Conservation (phyloP, 176 grass and related monocot genomes). For the Carex kokanica region DNA sequence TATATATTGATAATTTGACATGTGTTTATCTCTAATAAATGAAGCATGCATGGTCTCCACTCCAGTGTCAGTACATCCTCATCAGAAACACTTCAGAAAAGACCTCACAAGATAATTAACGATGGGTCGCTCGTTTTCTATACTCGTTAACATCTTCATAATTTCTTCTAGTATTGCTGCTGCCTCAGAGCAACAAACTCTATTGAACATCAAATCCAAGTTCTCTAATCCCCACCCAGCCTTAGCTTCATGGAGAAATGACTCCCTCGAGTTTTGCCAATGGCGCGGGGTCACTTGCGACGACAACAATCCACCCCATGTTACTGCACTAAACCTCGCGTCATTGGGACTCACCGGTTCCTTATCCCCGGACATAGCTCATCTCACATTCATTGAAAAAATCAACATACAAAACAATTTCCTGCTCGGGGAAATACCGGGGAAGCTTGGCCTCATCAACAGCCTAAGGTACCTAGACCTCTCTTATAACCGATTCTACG, state of each 20-base stretch:
- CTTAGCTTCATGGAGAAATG: slow-evolving; percentile 18
- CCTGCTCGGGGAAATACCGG: slow-evolving; percentile 23
- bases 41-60: not conserved
- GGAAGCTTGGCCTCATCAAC: slow-evolving; percentile 5
- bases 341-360: not conserved
- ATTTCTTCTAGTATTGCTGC: not conserved
- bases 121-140: not conserved
- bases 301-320: not conserved
- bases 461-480: slow-evolving; percentile 20
- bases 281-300: slow-evolving; percentile 32
- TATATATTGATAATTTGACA: too few relatives aligned
- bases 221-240: not conserved
- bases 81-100: not conserved
- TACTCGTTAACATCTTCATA: not conserved
- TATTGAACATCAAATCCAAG: slow-evolving; percentile 29
- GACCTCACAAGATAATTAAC: not conserved
- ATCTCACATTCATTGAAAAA: slow-evolving; percentile 19
- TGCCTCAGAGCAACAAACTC: slow-evolving; percentile 15
- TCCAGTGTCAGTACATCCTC: not conserved
- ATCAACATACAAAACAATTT: slow-evolving; percentile 25
- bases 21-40: too few relatives aligned
- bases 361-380: slow-evolving; percentile 1
- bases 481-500: not conserved
- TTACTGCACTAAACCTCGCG: not conserved
- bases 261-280: not conserved